Evolutionary conservation across 345 rosid genomes (phyloP).

Genomic region (Streptanthus diversifolius): DNA sequence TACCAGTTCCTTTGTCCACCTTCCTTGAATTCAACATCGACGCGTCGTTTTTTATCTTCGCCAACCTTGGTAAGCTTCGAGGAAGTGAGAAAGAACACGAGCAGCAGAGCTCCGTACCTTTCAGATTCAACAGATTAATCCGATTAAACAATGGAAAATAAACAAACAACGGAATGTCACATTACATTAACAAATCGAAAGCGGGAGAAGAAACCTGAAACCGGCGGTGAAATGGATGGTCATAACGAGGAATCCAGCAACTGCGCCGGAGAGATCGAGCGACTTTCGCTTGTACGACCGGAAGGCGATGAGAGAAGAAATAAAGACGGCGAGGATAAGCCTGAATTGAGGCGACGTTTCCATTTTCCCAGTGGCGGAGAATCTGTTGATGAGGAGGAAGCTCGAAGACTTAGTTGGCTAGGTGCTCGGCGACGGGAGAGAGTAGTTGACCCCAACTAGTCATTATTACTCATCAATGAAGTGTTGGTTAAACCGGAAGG

Average conservation of each 20-base stretch:
- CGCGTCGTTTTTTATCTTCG: slow-evolving; percentile 68
- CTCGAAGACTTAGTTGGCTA: slow-evolving; percentile 4
- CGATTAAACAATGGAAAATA: neutral
- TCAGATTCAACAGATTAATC: neutral
- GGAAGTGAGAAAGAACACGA: slow-evolving; percentile 74
- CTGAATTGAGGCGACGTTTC: slow-evolving; percentile 41
- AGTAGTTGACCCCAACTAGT: slow-evolving; percentile 15
- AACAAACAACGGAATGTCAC: neutral
- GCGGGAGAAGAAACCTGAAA: slow-evolving; percentile 44
- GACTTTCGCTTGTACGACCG: slow-evolving; percentile 74
- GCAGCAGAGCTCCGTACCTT: slow-evolving; percentile 83
- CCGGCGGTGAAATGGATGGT: slow-evolving; percentile 61
- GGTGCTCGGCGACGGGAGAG: neutral
- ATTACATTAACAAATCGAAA: neutral
- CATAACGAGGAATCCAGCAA: slow-evolving; percentile 79
- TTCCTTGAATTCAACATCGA: slow-evolving; percentile 83
- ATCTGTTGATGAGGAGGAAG: neutral
- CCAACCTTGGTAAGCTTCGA: slow-evolving; percentile 93
- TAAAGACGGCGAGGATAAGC: slow-evolving; percentile 41
- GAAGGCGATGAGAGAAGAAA: slow-evolving; percentile 55
- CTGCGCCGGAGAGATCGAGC: slow-evolving; percentile 75
- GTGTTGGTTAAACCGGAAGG: neutral
- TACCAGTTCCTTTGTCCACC: slow-evolving; percentile 98
- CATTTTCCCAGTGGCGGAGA: slow-evolving; percentile 29
- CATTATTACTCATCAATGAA: neutral